Evolutionary conservation across 345 rosid species (phyloP), one percentile per base, ranked within the genome.

Genomic region (Brassica nigra): DNA sequence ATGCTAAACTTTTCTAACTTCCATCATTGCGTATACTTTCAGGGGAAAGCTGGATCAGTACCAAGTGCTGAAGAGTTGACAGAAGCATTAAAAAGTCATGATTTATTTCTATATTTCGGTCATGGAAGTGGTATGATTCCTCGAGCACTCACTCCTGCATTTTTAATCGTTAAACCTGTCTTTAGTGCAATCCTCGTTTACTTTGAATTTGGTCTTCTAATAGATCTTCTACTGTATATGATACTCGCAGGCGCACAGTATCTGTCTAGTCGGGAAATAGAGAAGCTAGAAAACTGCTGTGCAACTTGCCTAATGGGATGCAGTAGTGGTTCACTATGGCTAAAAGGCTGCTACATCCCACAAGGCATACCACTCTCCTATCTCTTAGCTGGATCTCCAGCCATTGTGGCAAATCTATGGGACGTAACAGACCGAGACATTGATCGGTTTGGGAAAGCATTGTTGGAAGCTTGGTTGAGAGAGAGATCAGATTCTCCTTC

Each of bases 391-490:
- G 97, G 98, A 8, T 91, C 98, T 23, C 99, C 99, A 0, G 86
- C 86, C 76, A 88, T 89, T 57, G 81, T 95, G 0, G 97, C 96
- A 29, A 95, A 88, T 78, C 88, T 95, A 11, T 95, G 98, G 99
- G 98, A 95, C 18, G 98, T 95, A 37, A 92, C 99, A 9, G 99
- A 95, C 85, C 83, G 88, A 78, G 98, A 95, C 81, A 95, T 95
- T 2, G 96, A 95, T 66, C 89, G 97, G 65, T 95, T 95, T 69
- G 97, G 86, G 54, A 91, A 88, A 85, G 90, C 97, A 9, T 81
- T 91, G 86, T 87, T 92, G 34, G 86, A 88, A 70, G 92, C 90
- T 68, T 95, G 95, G 93, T 81, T 92, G 74, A 84, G 76, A 70
- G 97, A 87, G 78, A 87, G 99, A 74, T 86, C 87, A 11, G 86